Conservation (phyloP, 345 rosid genomes). For the Bruguiera gymnorhiza region DNA sequence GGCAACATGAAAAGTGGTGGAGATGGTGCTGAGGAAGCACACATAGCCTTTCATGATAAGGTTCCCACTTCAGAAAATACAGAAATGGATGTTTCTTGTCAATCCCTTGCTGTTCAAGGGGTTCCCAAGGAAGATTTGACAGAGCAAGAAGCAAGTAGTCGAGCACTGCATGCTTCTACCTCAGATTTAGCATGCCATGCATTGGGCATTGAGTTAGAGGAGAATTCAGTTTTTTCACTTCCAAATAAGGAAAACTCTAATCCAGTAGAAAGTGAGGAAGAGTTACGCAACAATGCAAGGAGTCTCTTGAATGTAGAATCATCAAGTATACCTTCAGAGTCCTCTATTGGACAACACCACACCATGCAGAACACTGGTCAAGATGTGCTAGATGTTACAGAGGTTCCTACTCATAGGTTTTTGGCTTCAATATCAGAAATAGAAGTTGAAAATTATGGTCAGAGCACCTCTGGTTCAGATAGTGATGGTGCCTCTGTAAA, state of each 20-base stretch:
- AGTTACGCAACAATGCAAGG: constrained; percentile 29
- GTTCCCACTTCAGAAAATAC: constrained; percentile 32
- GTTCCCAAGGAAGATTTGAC: constrained; percentile 22
- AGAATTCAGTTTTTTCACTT: constrained; percentile 26
- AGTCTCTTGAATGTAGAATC: constrained; percentile 37
- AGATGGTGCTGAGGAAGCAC: constrained; percentile 29
- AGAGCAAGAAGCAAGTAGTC: constrained; percentile 31
- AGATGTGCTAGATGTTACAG: constrained; percentile 36
- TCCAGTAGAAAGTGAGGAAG: constrained; percentile 41
- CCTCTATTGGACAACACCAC: constrained; percentile 29
- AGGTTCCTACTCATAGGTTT: constrained; percentile 36
- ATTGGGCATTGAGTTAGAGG: constrained; percentile 36
- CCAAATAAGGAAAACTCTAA: constrained; percentile 23
- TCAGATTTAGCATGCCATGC: constrained; percentile 29
- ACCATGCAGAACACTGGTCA: constrained; percentile 17
- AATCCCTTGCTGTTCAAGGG: constrained; percentile 23
- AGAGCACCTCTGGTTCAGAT: constrained; percentile 30
- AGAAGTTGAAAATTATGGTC: constrained; percentile 44
- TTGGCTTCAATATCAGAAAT: constrained; percentile 63
- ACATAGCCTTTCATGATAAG: constrained; percentile 34
- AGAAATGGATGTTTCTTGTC: constrained; percentile 27
- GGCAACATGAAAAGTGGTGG: constrained; percentile 30
- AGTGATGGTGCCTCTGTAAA: constrained; percentile 36
- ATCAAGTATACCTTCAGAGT: constrained; percentile 35
- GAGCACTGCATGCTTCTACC: constrained; percentile 40